Evolutionary conservation across 148 eudicot species (phyloP), one percentile per base, ranked within the genome.

Genomic region (Cornus suecica): DNA sequence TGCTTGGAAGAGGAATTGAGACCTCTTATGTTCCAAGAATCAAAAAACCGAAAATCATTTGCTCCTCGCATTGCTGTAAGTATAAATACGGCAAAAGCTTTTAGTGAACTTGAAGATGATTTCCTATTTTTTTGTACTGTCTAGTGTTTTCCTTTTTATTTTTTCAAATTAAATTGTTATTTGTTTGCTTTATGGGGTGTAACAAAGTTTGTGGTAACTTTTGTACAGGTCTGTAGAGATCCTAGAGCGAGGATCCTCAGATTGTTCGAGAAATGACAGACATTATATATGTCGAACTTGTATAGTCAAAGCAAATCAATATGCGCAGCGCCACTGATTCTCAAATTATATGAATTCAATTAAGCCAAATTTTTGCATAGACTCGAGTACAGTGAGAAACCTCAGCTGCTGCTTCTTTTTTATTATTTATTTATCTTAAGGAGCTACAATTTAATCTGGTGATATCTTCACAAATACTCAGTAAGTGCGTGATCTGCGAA

Each of bases 161-260:
- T 16, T 45, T 2, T 14, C 10, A 13, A 14, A 41, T 45, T 45
- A 8, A 11, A 4, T 9, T 45, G 8, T 45, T 45, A 45, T 13
- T 37, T 37, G 4, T 37, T 76, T n/a, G 48, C 54, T 28, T 70
- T 34, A 10, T 34, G 48, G 31, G 51, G 56, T 77, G 71, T 69
- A 22, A 71, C 34, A 32, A 51, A 58, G 66, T 68, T 72, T 32
- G 63, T 73, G 24, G 25, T 34, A 75, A 22, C 79, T 52, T 69
- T 81, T 69, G 54, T 64, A 65, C 45, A 91, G 97, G 97, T 91
- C 26, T 91, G 97, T 77, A 85, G 93, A 88, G 97, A 91, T 79
- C 97, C 97, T 56, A 84, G 97, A 91, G 97, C 72, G 97, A 91
- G 78, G 97, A 91, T 80, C 97, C 88, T 74, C 81, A 80, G 72